Conservation (phyloP, 345 rosid genomes). For the Eucalyptus paniculata region DNA sequence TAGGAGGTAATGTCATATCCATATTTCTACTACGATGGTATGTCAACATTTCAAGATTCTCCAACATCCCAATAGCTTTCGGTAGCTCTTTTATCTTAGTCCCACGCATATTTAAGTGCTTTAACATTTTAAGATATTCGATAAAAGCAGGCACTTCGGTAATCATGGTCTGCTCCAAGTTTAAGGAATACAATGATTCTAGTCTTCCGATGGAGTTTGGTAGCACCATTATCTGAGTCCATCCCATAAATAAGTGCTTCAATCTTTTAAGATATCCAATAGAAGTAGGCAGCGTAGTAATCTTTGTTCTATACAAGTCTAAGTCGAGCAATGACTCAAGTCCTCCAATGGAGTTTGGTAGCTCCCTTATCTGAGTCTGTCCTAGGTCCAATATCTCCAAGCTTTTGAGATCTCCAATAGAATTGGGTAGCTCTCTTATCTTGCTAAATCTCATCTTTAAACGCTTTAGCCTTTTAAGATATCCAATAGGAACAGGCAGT, state of each 20-base stretch:
- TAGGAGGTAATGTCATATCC: neutral
- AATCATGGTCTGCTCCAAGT: too few relatives aligned
- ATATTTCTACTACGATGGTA: neutral
- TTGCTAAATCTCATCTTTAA: rapidly evolving
- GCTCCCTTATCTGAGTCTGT: rapidly evolving
- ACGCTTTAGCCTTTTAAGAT: neutral
- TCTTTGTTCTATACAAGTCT: rapidly evolving
- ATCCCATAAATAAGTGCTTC: rapidly evolving
- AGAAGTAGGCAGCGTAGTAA: neutral
- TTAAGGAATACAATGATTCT: too few relatives aligned
- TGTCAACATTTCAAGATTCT: neutral
- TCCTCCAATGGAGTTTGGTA: neutral
- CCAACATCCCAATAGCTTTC: neutral
- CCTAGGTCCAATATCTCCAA: neutral
- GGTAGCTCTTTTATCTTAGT: neutral
- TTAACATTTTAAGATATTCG: neutral
- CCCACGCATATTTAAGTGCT: rapidly evolving
- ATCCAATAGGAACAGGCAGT: neutral
- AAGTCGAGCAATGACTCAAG: neutral
- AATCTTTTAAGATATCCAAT: neutral
- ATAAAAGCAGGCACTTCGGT: too few relatives aligned
- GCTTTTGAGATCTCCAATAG: neutral
- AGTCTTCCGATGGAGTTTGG: too few relatives aligned
- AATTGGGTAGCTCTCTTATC: neutral
- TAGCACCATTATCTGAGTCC: too few relatives aligned